Evolutionary conservation across 768 basidiomycete genomes (phyloP), one percentile per base, ranked within the genome.

Genomic region (Leccinum sublutescens): DNA sequence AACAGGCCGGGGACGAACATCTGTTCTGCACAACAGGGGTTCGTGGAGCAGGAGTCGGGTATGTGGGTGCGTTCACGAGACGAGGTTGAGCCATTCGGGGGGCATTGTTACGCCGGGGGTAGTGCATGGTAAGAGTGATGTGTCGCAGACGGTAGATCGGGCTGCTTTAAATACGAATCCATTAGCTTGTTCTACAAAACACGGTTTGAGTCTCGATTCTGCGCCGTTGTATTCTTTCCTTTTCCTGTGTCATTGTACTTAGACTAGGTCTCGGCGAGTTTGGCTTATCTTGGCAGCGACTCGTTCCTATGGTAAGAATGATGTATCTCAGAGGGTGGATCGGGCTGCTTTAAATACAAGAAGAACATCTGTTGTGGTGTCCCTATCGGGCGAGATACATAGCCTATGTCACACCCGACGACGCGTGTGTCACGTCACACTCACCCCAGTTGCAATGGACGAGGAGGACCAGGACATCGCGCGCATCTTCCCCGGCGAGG

Each of bases 401-500:
- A 29, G 29, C 29, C 29, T 29, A 17, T 38, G 38, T 38, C 38
- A 38, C 38, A 17, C 17, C 38, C 17, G 5, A 25, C 3, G 27
- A 51, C 55, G 55, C 55, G 60, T 25, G 10, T 59, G 50, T 58
- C 40, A 12, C 17, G 40, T 47, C 31, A 60, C 54, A 36, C 14
- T 9, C 1, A 14, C 40, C 1, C n/a, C n/a, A 15, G 23, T 23
- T 7, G 36, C 65, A 53, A 90, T 91, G 88, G 85, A 89, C 76
- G 79, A 82, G 53, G 89, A 93, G 53, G 89, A 93, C 76, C 89
- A 89, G 50, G 58, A 59, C 27, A 82, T 88, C 62, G 71, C 76
- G 52, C 85, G 87, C 61, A 89, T 94, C 77, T 95, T 94, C 71
- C 86, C 89, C 1, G 89, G 80, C 49, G 74, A 87, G 62, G 88